Evolutionary conservation across 2,329 filamentous ascomycete genomes (phyloP).

Genomic region (Aspergillus fijiensis): DNA sequence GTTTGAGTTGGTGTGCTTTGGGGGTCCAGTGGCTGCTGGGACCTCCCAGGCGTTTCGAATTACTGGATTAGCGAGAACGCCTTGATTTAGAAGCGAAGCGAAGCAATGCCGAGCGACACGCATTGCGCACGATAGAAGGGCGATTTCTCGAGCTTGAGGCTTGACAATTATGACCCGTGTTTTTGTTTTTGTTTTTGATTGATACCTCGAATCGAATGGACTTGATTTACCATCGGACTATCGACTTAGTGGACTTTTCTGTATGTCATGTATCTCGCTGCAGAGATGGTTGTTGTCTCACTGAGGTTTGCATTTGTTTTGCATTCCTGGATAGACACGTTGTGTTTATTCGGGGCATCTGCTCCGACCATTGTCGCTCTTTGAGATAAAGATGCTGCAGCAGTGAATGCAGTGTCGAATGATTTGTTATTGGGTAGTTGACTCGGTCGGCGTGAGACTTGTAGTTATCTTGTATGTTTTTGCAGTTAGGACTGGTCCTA

Average conservation of each 20-base stretch:
- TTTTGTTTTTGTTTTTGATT: background rate
- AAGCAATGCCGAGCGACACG: background rate
- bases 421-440: background rate
- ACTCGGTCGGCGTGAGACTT: too few relatives aligned
- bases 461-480: too few relatives aligned
- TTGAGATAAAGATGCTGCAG: background rate
- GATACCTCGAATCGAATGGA: constrained; percentile 1
- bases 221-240: background rate
- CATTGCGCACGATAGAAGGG: background rate
- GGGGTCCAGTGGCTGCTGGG: background rate
- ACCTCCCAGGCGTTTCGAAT: constrained; percentile 9
- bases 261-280: background rate
- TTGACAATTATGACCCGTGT: background rate
- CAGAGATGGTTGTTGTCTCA: background rate
- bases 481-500: background rate
- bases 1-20: background rate
- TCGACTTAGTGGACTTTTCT: background rate
- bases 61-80: constrained; percentile 7
- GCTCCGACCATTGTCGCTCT: background rate
- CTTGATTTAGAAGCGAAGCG: constrained; percentile 8
- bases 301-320: background rate
- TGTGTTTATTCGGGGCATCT: background rate
- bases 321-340: background rate
- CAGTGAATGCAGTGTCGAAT: background rate
- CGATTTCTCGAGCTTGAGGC: constrained; percentile 6